Conservation (phyloP, 2,329 filamentous ascomycete genomes). For the Alternaria viburni region DNA sequence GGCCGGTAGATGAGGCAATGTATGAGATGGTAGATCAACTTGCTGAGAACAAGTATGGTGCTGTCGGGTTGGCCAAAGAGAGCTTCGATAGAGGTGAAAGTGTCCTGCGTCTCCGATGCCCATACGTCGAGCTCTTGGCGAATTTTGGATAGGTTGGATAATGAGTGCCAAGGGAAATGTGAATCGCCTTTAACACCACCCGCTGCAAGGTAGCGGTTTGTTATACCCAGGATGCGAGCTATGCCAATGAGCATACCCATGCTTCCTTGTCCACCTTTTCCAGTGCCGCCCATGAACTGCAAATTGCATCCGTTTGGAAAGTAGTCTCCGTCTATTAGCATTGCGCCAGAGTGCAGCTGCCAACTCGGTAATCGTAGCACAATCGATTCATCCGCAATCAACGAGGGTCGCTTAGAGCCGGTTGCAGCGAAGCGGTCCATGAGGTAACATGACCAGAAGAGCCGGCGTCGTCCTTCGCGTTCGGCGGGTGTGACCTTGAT, state of each 20-base stretch:
- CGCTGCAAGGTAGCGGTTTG: constrained; percentile 82
- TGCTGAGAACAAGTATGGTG: constrained; percentile 79
- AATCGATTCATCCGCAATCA: constrained; percentile 79
- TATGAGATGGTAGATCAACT: constrained; percentile 84
- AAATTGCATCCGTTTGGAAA: constrained; percentile 81
- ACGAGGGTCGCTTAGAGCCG: constrained; percentile 80
- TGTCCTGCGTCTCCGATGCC: constrained; percentile 80
- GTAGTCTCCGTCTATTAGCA: constrained; percentile 76
- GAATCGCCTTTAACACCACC: constrained; percentile 89
- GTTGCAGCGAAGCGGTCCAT: constrained; percentile 84
- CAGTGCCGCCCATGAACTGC: constrained; percentile 71
- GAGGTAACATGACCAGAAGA: constrained; percentile 90
- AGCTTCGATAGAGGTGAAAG: constrained; percentile 76
- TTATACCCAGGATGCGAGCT: constrained; percentile 79
- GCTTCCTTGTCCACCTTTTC: constrained; percentile 75
- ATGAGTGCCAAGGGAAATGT: constrained; percentile 88
- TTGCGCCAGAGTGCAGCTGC: constrained; percentile 66
- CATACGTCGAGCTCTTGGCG: constrained; percentile 84
- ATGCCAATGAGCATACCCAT: constrained; percentile 86
- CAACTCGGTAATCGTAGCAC: constrained; percentile 77
- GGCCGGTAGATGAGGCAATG: constrained; percentile 87
- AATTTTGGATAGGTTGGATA: constrained; percentile 86
- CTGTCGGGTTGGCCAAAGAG: constrained; percentile 81
- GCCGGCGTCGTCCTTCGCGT: constrained; percentile 75
- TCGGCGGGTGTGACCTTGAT: constrained; percentile 70